Evolutionary conservation across 495 filamentous ascomycete species (phyloP), one percentile per base, ranked within the genome.

Genomic region (Talaromyces proteolyticus): DNA sequence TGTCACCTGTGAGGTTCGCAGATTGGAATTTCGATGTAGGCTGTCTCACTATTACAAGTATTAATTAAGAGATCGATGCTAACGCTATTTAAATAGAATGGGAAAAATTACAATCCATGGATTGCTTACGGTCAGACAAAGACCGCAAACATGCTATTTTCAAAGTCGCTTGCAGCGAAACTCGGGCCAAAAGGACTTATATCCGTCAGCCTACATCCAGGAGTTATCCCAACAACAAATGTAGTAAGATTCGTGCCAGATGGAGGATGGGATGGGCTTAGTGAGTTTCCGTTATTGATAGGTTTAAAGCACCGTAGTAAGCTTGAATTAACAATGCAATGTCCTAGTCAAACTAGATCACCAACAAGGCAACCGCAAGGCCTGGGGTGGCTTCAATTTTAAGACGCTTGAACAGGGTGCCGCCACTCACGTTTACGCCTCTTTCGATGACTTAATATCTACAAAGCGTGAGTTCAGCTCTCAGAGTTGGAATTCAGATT

Each of bases 401-500:
- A 83, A 83, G 62, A 70, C 65, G 2, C 49, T 60, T 0, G 68
- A 77, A 36, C 67, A 79, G 52, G 82, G 81, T 1, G 69, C 65
- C n/a, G 74, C 79, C 7, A 84, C 78, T 0, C 75, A 74, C 20
- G 52, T 86, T 0, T 75, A 78, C 16, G 81, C 80, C 1, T 80
- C 79, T 0, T 67, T 82, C 53, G 78, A 84, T 53, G 44, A 47
- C 26, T 47, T 18, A 3, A 75, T 78, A 0, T 62, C 57, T 4
- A 42, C 80, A 11, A 68, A 66, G 42, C 64, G 74, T 76, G 54
- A 50, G 59, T 34, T n/a, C n/a, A 16, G 2, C 16, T 24, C 16
- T 26, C 22, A 23, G 41, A n/a, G n/a, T n/a, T n/a, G n/a, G n/a
- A n/a, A n/a, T n/a, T n/a, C n/a, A n/a, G n/a, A n/a, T n/a, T n/a